These are phyloP conservation scores for Globisporangium okanoganense DNA, from an alignment of 352 stramenopile genomes.

Conservation along the genomic window DNA sequence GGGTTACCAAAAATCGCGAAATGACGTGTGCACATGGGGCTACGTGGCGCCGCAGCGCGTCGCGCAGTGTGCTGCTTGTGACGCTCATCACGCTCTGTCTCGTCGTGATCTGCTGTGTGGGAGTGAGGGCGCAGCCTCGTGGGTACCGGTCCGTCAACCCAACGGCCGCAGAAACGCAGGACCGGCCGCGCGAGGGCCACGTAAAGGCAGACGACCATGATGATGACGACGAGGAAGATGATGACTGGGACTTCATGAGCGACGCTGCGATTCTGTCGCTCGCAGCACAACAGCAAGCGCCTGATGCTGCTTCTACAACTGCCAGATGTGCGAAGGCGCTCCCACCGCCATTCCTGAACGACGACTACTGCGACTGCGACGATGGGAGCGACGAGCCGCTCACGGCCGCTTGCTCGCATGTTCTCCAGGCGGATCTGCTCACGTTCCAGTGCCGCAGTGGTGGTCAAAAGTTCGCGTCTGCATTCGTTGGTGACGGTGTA, in stretches of 20 bases:
- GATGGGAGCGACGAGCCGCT: slow-evolving; percentile 89
- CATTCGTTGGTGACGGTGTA: slow-evolving; percentile 89
- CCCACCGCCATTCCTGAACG: slow-evolving; percentile 60
- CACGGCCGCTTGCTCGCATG: slow-evolving; percentile 72
- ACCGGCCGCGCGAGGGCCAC: neutral
- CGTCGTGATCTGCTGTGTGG: neutral
- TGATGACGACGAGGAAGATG: slow-evolving; percentile 45
- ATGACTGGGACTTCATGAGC: slow-evolving; percentile 59
- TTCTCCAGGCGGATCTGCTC: slow-evolving; percentile 18
- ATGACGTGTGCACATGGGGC: slow-evolving; percentile 3
- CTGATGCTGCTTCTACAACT: neutral
- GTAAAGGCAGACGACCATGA: slow-evolving; percentile 25
- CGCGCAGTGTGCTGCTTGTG: slow-evolving; percentile 7
- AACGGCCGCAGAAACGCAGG: neutral
- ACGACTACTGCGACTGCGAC: slow-evolving; percentile 93
- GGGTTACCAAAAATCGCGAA: neutral
- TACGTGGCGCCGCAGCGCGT: neutral
- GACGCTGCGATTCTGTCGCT: slow-evolving; percentile 37
- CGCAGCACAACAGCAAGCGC: slow-evolving; percentile 13
- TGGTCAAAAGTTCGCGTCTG: slow-evolving; percentile 35
- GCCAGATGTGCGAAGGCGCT: slow-evolving; percentile 34
- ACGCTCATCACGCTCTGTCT: neutral
- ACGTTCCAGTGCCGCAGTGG: slow-evolving; percentile 39
- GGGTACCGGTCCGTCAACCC: neutral
- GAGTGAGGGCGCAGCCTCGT: neutral